These are phyloP conservation scores for Trypanosomatidae sp. DNA, from an alignment of 208 protist genomes.

Conservation along the genomic window DNA sequence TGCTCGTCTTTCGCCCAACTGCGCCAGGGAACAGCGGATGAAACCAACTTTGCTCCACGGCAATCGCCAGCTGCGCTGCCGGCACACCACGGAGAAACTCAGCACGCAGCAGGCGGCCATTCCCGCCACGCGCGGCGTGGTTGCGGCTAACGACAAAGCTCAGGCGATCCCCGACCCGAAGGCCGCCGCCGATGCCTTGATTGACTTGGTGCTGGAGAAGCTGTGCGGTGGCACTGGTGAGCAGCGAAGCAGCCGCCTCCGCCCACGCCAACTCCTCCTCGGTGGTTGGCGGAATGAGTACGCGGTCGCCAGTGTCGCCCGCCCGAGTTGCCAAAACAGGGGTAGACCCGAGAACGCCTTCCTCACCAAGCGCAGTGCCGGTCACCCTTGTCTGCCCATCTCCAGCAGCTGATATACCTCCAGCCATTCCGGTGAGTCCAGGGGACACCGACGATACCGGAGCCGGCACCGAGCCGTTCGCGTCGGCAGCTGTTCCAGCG, in stretches of 20 bases:
- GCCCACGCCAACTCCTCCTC: slow-evolving; percentile 27
- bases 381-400: not conserved
- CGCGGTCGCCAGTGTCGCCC: slow-evolving; percentile 19
- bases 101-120: slow-evolving; percentile 57
- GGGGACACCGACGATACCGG: not conserved
- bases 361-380: not conserved
- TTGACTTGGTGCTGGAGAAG: slow-evolving; percentile 57
- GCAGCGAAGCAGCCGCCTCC: slow-evolving; percentile 34
- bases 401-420: not conserved
- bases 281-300: slow-evolving; percentile 25
- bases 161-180: slow-evolving; percentile 39
- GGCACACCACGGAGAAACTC: slow-evolving; percentile 63
- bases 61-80: slow-evolving; percentile 36
- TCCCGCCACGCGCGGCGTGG: slow-evolving; percentile 31
- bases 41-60: slow-evolving; percentile 80
- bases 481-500: not conserved
- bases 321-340: not conserved
- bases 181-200: slow-evolving; percentile 26
- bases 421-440: not conserved
- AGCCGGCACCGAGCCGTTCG: not conserved
- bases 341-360: slow-evolving; percentile 9
- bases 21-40: slow-evolving; percentile 39
- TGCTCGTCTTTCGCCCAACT: slow-evolving; percentile 26
- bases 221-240: slow-evolving; percentile 42
- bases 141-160: slow-evolving; percentile 70